A percentile compares a stretch with the other conserved stretches of the same genome.
Conservation (phyloP, 73 alveolate genomes). For the Paramecium tetraurelia region DNA sequence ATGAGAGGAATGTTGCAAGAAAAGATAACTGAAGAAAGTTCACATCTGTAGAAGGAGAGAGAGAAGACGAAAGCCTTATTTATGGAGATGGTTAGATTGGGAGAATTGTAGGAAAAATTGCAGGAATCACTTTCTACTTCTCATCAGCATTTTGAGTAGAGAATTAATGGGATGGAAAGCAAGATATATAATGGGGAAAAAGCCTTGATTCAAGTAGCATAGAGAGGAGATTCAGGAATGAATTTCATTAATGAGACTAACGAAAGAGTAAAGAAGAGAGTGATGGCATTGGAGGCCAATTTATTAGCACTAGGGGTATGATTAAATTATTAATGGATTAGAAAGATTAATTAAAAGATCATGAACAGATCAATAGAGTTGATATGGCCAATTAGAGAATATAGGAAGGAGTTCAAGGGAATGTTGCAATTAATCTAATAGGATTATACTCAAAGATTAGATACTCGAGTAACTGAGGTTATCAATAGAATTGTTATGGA, state of each 20-base stretch:
- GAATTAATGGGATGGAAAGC: background rate
- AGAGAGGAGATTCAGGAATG: slow-evolving; percentile 50
- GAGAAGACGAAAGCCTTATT: slow-evolving; percentile 56
- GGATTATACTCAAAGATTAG: slow-evolving; percentile 34
- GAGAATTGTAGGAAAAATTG: slow-evolving; percentile 28
- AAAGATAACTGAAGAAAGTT: slow-evolving; percentile 49
- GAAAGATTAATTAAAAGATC: slow-evolving; percentile 53
- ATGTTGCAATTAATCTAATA: slow-evolving; percentile 13
- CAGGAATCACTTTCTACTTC: background rate
- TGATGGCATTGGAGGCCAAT: background rate
- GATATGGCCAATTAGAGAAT: slow-evolving; percentile 5
- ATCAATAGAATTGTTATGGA: slow-evolving; percentile 37
- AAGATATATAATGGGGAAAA: slow-evolving; percentile 54
- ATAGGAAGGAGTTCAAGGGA: slow-evolving; percentile 33
- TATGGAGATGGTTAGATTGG: slow-evolving; percentile 61
- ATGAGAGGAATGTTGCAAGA: slow-evolving; percentile 59
- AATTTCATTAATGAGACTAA: slow-evolving; percentile 39
- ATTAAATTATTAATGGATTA: background rate
- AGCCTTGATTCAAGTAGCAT: slow-evolving; percentile 18
- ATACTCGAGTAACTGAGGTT: slow-evolving; percentile 30
- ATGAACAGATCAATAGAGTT: background rate
- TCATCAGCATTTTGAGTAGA: background rate
- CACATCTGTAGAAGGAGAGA: slow-evolving; percentile 42
- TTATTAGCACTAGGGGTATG: slow-evolving; percentile 15
- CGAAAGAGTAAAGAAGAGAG: slow-evolving; percentile 44